Base-by-base conservation (phyloP, 805 yeast genomes). In the Lipomyces yamanashiensis region DNA sequence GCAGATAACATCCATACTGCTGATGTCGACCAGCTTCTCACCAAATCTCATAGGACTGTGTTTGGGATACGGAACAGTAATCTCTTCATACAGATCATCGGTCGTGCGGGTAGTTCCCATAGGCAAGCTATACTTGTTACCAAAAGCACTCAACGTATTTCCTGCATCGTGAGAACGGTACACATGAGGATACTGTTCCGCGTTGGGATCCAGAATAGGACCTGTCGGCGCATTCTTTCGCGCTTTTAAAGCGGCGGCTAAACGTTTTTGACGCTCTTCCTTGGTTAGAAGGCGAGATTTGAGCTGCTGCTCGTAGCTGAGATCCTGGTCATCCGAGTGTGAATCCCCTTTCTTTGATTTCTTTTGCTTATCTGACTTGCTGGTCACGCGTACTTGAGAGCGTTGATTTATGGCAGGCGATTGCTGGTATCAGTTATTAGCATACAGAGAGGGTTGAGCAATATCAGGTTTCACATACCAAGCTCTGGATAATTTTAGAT, bases 131-230 rank as follows among this genome's bases (percentile, higher is more conserved):
- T 86, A 89, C 71, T 87, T 88, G 64, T 88, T 88, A 0, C 98
- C 98, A 7, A 90, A 84, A 51, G 90, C 83, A 0, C 92, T 86
- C n/a, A 90, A 74, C 39, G 87, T 85, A 50, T 84, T 85, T 7
- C 89, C 87, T 0, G 87, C 85, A 49, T 85, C 90, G 56, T 83
- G 84, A 50, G 87, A 79, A 67, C 89, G 85, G 75, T 82, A 95
- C 1, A 95, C 98, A 76, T 96, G 96, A 0, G 98, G 97, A 71
- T 91, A 93, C 59, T 82, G 78, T 19, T 82, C 82, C 44, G 78
- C 79, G 4, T 79, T 73, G 13, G 49, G 45, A 17, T 51, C 53
- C 15, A 52, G 34, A 21, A 44, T 47, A 5, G 59, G 58, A 5
- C 57, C 57, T 9, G 55, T 55, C 6, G 62, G 70, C n/a, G 51